Conservation (phyloP, 106 monocot species). For the Hemerocallis citrina region DNA sequence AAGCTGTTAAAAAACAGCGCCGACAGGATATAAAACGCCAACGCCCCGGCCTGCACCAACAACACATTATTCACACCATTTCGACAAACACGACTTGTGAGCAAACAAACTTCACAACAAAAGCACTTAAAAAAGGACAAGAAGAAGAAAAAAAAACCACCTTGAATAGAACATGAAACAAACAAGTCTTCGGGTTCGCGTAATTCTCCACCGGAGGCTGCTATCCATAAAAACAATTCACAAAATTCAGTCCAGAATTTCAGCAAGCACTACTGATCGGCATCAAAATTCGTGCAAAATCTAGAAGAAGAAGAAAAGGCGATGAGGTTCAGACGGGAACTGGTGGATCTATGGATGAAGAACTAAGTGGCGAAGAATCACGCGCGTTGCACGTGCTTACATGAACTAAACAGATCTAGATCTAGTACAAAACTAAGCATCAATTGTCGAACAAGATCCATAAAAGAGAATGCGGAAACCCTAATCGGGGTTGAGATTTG, state of each 20-base stretch:
- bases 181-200: conserved; percentile 68
- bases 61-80: not conserved
- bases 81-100: conserved; percentile 3
- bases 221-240: conserved; percentile 4
- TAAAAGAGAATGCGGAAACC: not conserved
- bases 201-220: conserved; percentile 53
- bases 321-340: not conserved
- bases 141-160: not conserved
- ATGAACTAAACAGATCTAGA: too few species aligned
- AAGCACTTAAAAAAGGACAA: not conserved
- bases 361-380: not conserved
- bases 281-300: not conserved
- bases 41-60: conserved; percentile 48
- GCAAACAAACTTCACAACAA: not conserved
- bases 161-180: conserved; percentile 80
- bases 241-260: too few species aligned
- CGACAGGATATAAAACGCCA: conserved; percentile 88
- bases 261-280: too few species aligned
- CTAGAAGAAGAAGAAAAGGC: not conserved
- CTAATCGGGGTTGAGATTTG: not conserved
- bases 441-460: not conserved
- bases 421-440: too few species aligned
- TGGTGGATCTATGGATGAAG: not conserved
- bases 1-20: conserved; percentile 76
- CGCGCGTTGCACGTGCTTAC: not conserved